Percentiles rank a stretch among this genome's conserved stretches.
Conservation (phyloP, 176 grass and related monocot genomes). For the Triticum timopheevii region DNA sequence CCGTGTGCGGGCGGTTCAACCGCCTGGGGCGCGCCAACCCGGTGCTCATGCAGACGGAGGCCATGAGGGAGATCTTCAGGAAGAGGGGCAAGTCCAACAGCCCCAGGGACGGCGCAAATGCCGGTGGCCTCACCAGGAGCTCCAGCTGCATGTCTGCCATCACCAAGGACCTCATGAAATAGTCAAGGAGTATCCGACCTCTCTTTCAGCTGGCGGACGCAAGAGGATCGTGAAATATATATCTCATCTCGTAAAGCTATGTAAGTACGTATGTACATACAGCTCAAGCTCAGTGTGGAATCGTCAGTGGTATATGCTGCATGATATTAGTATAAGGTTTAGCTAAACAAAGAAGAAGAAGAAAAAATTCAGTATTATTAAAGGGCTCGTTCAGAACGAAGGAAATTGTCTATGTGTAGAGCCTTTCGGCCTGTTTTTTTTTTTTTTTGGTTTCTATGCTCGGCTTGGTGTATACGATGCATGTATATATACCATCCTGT, state of each 20-base stretch:
- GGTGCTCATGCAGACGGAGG: constrained; percentile 83
- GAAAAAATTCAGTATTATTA: not conserved
- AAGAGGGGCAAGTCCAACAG: constrained; percentile 68
- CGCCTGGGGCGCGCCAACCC: constrained; percentile 63
- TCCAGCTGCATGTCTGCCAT: constrained; percentile 95
- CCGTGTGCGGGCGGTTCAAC: constrained; percentile 76
- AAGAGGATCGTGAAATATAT: not conserved
- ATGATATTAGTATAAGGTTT: not conserved
- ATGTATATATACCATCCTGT: not conserved
- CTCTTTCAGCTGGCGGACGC: not conserved
- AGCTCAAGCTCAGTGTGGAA: not conserved
- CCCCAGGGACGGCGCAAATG: constrained; percentile 35
- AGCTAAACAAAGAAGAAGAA: not conserved
- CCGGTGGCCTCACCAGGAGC: constrained; percentile 51
- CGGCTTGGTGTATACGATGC: not conserved
- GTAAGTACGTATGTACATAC: not conserved
- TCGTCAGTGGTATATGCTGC: not conserved
- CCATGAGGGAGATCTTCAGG: constrained; percentile 84
- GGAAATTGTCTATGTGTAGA: not conserved
- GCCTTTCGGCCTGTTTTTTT: not conserved
- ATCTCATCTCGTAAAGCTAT: not conserved
- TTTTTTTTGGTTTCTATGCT: not conserved
- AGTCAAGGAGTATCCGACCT: not conserved
- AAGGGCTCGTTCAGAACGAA: not conserved
- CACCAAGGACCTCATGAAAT: constrained; percentile 46